These are phyloP conservation scores for Aleurites moluccanus DNA, from an alignment of 441 rosid genomes.

Conservation along the genomic window DNA sequence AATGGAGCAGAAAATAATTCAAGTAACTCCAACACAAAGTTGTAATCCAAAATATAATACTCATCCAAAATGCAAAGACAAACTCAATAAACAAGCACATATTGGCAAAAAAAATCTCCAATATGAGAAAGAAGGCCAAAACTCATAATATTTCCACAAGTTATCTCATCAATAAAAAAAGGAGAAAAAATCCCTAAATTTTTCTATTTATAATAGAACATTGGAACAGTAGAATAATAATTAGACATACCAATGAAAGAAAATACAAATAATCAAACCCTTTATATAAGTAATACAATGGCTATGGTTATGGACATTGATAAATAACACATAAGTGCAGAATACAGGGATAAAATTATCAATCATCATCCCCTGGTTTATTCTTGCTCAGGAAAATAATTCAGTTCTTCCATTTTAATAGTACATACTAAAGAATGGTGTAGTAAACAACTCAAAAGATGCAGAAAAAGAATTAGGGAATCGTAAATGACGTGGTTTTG, in stretches of 20 bases:
- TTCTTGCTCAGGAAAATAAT: not conserved
- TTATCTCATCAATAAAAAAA: not conserved
- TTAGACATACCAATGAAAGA: not conserved
- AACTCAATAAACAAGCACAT: not conserved
- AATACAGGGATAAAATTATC: not conserved
- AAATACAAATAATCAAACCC: not conserved
- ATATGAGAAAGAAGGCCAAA: not conserved
- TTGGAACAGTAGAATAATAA: not conserved
- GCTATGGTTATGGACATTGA: not conserved
- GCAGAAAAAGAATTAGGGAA: not conserved
- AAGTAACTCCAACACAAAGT: not conserved
- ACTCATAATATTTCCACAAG: not conserved
- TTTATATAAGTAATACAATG: not conserved
- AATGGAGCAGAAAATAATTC: not conserved
- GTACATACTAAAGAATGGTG: not conserved
- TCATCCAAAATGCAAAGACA: not conserved
- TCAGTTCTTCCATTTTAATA: not conserved
- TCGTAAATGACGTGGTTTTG: not conserved
- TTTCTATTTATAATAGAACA: not conserved
- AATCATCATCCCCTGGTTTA: too few relatives aligned
- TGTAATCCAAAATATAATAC: not conserved
- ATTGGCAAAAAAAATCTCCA: not conserved
- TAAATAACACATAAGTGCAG: not conserved
- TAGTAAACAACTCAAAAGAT: not conserved
- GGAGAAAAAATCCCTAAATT: not conserved